Base-by-base conservation (phyloP, 768 basidiomycete species). In the Kwoniella shandongensis region DNA sequence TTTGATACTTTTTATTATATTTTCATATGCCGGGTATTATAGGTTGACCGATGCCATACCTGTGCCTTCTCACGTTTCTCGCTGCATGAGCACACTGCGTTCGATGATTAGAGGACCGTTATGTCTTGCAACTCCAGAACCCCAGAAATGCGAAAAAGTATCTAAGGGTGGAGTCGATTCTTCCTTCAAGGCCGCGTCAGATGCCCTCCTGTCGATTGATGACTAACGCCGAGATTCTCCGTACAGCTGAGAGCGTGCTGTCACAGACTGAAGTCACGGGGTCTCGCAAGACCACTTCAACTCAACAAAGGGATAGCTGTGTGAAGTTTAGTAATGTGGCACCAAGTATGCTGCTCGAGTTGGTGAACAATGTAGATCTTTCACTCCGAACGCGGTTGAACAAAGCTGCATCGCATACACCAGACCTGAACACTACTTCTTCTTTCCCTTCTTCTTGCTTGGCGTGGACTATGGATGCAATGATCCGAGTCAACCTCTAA, bases 401-500 rank as follows among this genome's bases (percentile, higher is more conserved):
- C 41, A n/a, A 23, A 23, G 6, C 6, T 42, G n/a, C 11, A n/a
- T 26, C 6, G 10, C 10, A 10, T 5, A 46, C 44, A 32, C 22
- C 38, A n/a, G 8, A 4, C 42, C 18, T 23, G 15, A 20, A 30
- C 22, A 35, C 51, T 47, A 59, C 58, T 63, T 63, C 56, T 70
- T 74, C 59, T 69, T 70, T n/a, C 66, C 64, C 67, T 69, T 74
- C 64, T 74, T 74, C 58, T 67, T 69, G 2, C 52, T 55, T 25
- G 71, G 66, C 27, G 65, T 73, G 13, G 57, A 50, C 61, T 41
- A 41, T 12, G 32, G 4, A 22, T 35, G 12, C 17, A n/a, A n/a
- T n/a, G n/a, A n/a, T n/a, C n/a, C n/a, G n/a, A n/a, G n/a, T n/a
- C n/a, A n/a, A n/a, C n/a, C n/a, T n/a, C n/a, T n/a, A n/a, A n/a